phyloP scores from a whole-genome alignment of 2,329 filamentous ascomycete species.

The Botryotinia convoluta region DNA sequence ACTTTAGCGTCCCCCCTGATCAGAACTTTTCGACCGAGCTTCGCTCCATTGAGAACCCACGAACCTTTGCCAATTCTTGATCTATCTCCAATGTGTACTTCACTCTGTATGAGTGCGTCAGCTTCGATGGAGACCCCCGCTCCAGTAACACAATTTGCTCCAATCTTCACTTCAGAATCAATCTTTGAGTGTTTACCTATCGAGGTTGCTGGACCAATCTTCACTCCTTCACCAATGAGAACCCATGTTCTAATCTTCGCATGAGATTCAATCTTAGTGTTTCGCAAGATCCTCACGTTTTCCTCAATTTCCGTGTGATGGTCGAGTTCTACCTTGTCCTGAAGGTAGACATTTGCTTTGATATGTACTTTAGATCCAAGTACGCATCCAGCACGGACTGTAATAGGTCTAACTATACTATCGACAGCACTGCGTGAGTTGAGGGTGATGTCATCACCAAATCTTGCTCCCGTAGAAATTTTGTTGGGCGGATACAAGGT shows the following conservation, averaged over 20 bases:
- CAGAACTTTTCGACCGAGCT: accelerated
- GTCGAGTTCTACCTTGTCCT: not conserved
- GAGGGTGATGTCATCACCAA: not conserved
- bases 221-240: not conserved
- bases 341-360: not conserved
- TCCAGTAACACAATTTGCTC: not conserved
- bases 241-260: not conserved
- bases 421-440: not conserved
- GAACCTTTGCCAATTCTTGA: not conserved
- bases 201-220: not conserved
- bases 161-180: not conserved
- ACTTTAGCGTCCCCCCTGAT: accelerated
- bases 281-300: not conserved
- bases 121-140: accelerated
- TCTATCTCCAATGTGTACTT: not conserved
- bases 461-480: not conserved
- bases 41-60: not conserved
- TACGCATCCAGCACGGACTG: not conserved
- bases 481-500: not conserved
- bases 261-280: not conserved
- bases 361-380: not conserved
- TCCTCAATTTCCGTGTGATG: not conserved
- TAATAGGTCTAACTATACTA: not conserved
- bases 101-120: not conserved
- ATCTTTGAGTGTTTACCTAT: not conserved